A percentile compares a stretch with the other conserved stretches of the same genome.
phyloP scores from a whole-genome alignment of 768 basidiomycete genomes.

The Megacollybia marginata region DNA sequence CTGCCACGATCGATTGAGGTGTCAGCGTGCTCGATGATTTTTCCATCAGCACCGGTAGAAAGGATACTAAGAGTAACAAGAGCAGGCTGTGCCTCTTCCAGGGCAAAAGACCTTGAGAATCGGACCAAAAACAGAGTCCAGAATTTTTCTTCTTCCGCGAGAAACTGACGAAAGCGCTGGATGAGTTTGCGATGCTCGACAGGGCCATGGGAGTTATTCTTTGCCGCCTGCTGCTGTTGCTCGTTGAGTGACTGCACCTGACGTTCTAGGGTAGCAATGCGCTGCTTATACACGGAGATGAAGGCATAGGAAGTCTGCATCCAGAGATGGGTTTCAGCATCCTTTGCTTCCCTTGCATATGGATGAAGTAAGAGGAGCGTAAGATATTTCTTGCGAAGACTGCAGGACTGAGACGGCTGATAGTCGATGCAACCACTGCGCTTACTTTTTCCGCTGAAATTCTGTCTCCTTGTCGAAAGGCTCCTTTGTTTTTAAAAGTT shows the following conservation, averaged over 20 bases:
- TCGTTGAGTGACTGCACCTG: slow-evolving; percentile 35
- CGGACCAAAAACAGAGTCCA: slow-evolving; percentile 79
- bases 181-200: slow-evolving; percentile 84
- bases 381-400: slow-evolving; percentile 66
- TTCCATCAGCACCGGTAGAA: slow-evolving; percentile 29
- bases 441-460: slow-evolving; percentile 80
- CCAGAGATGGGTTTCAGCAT: slow-evolving; percentile 82
- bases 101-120: slow-evolving; percentile 60
- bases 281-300: slow-evolving; percentile 78
- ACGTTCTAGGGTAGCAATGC: slow-evolving; percentile 60
- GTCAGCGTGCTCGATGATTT: slow-evolving; percentile 15
- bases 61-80: slow-evolving; percentile 54
- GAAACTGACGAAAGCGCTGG: slow-evolving; percentile 84
- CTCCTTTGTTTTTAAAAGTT: slow-evolving; percentile 61
- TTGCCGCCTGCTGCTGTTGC: slow-evolving; percentile 25
- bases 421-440: slow-evolving; percentile 7
- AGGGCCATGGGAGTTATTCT: slow-evolving; percentile 41
- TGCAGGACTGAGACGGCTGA: slow-evolving; percentile 18
- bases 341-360: slow-evolving; percentile 64
- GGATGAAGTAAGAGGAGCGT: slow-evolving; percentile 63
- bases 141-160: slow-evolving; percentile 86
- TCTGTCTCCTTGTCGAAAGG: slow-evolving; percentile 87
- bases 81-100: slow-evolving; percentile 56
- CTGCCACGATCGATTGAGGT: slow-evolving; percentile 28
- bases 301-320: slow-evolving; percentile 87